A percentile compares a stretch with the other conserved stretches of the same genome.
These are phyloP conservation scores for Fusarium vanettenii DNA, from an alignment of 2,329 filamentous ascomycete species.

Conservation along the genomic window DNA sequence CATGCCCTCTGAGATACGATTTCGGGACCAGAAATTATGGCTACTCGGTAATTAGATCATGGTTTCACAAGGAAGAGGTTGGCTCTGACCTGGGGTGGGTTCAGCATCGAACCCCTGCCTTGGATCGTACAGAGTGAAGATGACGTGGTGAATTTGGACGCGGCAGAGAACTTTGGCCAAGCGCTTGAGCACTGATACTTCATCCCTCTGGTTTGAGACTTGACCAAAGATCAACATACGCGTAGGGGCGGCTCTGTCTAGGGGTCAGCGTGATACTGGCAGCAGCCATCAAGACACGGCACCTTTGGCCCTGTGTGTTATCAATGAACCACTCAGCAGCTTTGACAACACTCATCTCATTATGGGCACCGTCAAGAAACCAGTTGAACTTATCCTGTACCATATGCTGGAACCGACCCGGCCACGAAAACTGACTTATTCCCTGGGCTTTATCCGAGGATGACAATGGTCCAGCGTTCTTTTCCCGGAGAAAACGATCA, in stretches of 20 bases:
- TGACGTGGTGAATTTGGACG: neutral
- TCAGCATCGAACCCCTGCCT: neutral
- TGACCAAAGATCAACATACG: neutral
- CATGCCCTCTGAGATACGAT: neutral
- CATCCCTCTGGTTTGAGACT: neutral
- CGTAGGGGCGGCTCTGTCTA: neutral
- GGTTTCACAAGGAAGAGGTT: neutral
- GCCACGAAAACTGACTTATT: neutral
- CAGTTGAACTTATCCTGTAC: neutral
- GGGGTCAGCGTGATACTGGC: neutral
- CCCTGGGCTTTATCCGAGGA: neutral
- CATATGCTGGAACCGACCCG: neutral
- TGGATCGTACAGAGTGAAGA: neutral
- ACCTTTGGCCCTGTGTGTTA: neutral
- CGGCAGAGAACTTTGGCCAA: neutral
- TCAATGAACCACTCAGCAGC: neutral
- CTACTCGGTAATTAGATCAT: neutral
- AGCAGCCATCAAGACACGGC: neutral
- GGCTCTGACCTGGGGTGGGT: neutral
- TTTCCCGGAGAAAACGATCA: neutral
- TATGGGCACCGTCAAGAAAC: neutral
- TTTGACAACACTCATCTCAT: neutral
- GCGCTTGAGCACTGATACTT: neutral
- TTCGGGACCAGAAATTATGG: accelerated
- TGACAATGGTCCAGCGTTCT: neutral